A percentile compares a stretch with the other conserved stretches of the same genome.
phyloP scores from a whole-genome alignment of 768 basidiomycete species.

The Ephemerocybe angulata region DNA sequence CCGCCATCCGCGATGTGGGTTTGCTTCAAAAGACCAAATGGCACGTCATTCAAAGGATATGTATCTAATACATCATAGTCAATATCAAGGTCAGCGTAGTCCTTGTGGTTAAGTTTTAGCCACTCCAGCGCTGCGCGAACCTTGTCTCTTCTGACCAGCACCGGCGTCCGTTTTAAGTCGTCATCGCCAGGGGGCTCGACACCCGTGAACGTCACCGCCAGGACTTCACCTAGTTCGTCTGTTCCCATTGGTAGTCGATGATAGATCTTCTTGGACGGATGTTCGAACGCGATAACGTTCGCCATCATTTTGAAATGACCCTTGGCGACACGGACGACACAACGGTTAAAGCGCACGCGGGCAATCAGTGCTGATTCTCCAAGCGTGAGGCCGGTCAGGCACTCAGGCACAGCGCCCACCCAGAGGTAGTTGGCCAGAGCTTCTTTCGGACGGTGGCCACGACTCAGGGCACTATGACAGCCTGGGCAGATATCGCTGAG shows the following conservation, averaged over 20 bases:
- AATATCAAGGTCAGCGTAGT: constrained; percentile 30
- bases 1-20: constrained; percentile 11
- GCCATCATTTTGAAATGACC: constrained; percentile 25
- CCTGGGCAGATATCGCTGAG: not conserved
- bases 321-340: constrained; percentile 24
- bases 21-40: constrained; percentile 18
- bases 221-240: constrained; percentile 20
- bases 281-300: constrained; percentile 27
- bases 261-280: constrained; percentile 24
- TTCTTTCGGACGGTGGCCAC: not conserved
- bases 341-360: constrained; percentile 22
- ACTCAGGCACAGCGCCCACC: constrained; percentile 30
- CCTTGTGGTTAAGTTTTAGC: constrained; percentile 33
- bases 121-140: constrained; percentile 29
- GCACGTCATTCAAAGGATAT: constrained; percentile 23
- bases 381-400: constrained; percentile 21
- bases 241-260: constrained; percentile 19
- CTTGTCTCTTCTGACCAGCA: constrained; percentile 19
- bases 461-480: not conserved
- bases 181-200: not conserved
- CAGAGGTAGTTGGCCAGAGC: constrained; percentile 32
- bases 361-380: constrained; percentile 26
- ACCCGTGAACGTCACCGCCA: constrained; percentile 13
- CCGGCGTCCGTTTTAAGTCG: constrained; percentile 3
- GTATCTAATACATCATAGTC: constrained; percentile 19